These are phyloP conservation scores for Tagetes erecta DNA, from an alignment of 129 eudicot genomes.

Conservation along the genomic window DNA sequence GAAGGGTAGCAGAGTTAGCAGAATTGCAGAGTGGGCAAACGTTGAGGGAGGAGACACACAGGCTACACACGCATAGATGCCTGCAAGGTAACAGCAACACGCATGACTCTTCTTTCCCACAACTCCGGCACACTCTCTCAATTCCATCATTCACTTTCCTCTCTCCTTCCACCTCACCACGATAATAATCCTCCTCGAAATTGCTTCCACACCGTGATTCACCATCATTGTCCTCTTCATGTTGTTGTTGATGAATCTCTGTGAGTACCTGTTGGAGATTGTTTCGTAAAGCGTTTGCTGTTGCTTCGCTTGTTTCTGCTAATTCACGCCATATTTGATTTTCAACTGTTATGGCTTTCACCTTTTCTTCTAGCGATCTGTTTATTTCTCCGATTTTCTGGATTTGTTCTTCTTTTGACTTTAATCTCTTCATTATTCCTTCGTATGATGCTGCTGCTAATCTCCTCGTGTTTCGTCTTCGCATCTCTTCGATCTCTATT, in stretches of 20 bases:
- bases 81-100: conserved; percentile 38
- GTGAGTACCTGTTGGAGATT: conserved; percentile 50
- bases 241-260: conserved; percentile 25
- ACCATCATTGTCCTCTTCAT: conserved; percentile 8
- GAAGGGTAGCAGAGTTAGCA: conserved; percentile 27
- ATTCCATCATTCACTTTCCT: not conserved
- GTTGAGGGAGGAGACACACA: conserved; percentile 13
- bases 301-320: conserved; percentile 63
- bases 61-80: conserved; percentile 32
- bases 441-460: conserved; percentile 36
- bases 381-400: conserved; percentile 42
- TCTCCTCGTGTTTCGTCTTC: conserved; percentile 35
- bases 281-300: conserved; percentile 54
- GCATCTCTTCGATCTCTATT: conserved; percentile 41
- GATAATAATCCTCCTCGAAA: not conserved
- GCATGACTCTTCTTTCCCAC: conserved; percentile 27
- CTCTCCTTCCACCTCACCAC: not conserved
- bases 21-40: conserved; percentile 30
- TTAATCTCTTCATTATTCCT: conserved; percentile 36
- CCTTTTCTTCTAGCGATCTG: conserved; percentile 45
- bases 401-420: conserved; percentile 49
- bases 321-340: conserved; percentile 62
- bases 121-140: conserved; percentile 5
- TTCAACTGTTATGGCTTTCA: conserved; percentile 30
- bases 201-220: conserved; percentile 30